Conservation (phyloP, 768 basidiomycete genomes). For the Hirschioporus abietinus region DNA sequence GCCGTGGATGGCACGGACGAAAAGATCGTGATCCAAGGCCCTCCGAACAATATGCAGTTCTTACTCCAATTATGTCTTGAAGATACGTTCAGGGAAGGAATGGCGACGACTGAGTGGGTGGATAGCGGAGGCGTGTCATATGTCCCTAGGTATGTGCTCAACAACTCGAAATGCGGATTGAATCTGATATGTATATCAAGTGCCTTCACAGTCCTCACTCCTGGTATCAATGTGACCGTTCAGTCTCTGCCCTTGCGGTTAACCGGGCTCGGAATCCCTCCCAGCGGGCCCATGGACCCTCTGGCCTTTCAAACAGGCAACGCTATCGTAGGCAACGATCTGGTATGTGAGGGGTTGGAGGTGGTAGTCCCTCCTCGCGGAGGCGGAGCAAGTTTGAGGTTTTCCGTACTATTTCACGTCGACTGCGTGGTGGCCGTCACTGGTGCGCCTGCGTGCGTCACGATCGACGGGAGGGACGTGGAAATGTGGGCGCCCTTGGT, state of each 20-base stretch:
- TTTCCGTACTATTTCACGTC: slow-evolving; percentile 45
- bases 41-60: slow-evolving; percentile 55
- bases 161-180: background rate
- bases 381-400: slow-evolving; percentile 25
- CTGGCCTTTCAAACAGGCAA: slow-evolving; percentile 54
- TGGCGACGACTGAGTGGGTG: background rate
- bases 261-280: slow-evolving; percentile 54
- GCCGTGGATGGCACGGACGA: slow-evolving; percentile 15
- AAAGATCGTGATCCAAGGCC: slow-evolving; percentile 40
- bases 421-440: slow-evolving; percentile 49
- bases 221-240: slow-evolving; percentile 51
- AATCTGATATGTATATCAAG: slow-evolving; percentile 18
- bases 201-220: slow-evolving; percentile 47
- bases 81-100: slow-evolving; percentile 26
- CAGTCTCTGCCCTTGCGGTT: slow-evolving; percentile 54
- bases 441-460: slow-evolving; percentile 41
- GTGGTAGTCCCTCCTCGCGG: slow-evolving; percentile 34
- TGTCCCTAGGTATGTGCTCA: background rate
- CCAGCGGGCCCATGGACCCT: slow-evolving; percentile 59
- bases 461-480: slow-evolving; percentile 32
- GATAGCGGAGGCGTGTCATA: background rate
- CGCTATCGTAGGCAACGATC: slow-evolving; percentile 48
- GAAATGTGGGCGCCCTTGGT: slow-evolving; percentile 45
- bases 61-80: slow-evolving; percentile 40
- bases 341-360: slow-evolving; percentile 51